phyloP scores from a whole-genome alignment of 441 rosid species.

The Bocquillonia castaneifolia region DNA sequence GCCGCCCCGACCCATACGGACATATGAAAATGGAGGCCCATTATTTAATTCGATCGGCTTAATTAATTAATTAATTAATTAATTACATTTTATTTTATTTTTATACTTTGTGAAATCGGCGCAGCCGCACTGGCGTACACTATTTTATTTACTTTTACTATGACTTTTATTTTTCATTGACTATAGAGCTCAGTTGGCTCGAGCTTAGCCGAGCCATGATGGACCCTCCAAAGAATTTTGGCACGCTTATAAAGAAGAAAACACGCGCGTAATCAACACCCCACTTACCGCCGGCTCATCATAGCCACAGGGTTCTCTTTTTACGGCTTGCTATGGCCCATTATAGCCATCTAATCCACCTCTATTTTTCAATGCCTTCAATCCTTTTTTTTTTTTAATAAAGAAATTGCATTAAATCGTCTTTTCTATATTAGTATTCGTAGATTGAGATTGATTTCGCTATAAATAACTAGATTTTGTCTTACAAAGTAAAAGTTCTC shows the following conservation, averaged over 20 bases:
- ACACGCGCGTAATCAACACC: conserved; percentile 52
- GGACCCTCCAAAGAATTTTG: conserved; percentile 11
- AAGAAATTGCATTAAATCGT: too few relatives aligned
- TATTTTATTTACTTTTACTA: background rate
- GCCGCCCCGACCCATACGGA: conserved; percentile 19
- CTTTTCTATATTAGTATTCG: too few relatives aligned
- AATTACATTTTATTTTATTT: background rate
- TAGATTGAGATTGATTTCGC: too few relatives aligned
- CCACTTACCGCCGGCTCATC: conserved; percentile 59
- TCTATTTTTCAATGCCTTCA: too few relatives aligned
- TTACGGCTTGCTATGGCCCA: conserved; percentile 34
- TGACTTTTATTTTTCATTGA: too few relatives aligned
- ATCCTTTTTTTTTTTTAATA: background rate
- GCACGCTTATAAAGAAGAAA: conserved; percentile 47
- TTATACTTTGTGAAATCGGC: background rate
- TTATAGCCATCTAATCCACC: background rate
- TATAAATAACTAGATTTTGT: too few relatives aligned
- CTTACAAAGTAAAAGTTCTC: too few relatives aligned
- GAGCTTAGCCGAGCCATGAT: conserved; percentile 41
- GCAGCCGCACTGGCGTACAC: background rate
- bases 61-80: too few relatives aligned
- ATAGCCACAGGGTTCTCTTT: conserved; percentile 27
- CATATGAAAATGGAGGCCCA: conserved; percentile 23
- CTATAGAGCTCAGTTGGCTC: conserved; percentile 7
- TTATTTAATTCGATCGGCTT: conserved; percentile 5